A percentile compares a stretch with the other conserved stretches of the same genome.
Evolutionary conservation across 345 rosid species (phyloP).

Genomic region (Crucihimalaya himalaica): DNA sequence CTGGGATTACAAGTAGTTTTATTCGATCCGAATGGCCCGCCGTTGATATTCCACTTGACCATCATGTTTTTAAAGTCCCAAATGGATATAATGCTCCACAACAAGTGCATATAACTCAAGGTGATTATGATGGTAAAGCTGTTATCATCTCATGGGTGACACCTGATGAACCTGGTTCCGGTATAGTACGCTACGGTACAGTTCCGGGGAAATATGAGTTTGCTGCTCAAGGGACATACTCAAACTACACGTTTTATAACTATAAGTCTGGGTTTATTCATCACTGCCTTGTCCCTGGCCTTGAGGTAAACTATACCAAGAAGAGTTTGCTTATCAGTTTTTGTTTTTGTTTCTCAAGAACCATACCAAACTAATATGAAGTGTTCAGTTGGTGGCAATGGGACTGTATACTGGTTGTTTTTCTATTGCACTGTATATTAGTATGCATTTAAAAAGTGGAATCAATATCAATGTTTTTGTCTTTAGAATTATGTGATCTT

Average conservation of each 20-base stretch:
- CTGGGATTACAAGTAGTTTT: conserved; percentile 67
- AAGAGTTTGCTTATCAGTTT: too few relatives aligned
- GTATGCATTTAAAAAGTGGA: not conserved
- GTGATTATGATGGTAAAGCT: conserved; percentile 87
- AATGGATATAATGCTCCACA: conserved; percentile 86
- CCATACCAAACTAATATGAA: too few relatives aligned
- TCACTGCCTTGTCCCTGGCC: conserved; percentile 73
- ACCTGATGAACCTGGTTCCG: conserved; percentile 62
- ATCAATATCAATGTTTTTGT: too few relatives aligned
- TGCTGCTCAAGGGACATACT: conserved; percentile 59
- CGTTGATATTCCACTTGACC: conserved; percentile 72
- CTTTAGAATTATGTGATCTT: too few relatives aligned
- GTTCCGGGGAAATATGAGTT: conserved; percentile 50
- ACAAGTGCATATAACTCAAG: conserved; percentile 96
- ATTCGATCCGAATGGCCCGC: conserved; percentile 86
- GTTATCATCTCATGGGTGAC: conserved; percentile 92
- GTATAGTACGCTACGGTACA: conserved; percentile 62
- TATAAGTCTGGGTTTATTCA: conserved; percentile 90
- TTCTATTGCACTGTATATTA: not conserved
- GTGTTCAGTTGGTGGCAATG: too few relatives aligned
- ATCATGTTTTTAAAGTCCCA: conserved; percentile 70
- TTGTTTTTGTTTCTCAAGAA: too few relatives aligned
- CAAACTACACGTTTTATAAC: conserved; percentile 72
- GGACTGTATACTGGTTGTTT: not conserved
- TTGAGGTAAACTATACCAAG: conserved; percentile 23